Percentiles rank a stretch among this genome's conserved stretches.
These are phyloP conservation scores for Tulasnella sp. DNA, from an alignment of 768 basidiomycete genomes.

Conservation along the genomic window DNA sequence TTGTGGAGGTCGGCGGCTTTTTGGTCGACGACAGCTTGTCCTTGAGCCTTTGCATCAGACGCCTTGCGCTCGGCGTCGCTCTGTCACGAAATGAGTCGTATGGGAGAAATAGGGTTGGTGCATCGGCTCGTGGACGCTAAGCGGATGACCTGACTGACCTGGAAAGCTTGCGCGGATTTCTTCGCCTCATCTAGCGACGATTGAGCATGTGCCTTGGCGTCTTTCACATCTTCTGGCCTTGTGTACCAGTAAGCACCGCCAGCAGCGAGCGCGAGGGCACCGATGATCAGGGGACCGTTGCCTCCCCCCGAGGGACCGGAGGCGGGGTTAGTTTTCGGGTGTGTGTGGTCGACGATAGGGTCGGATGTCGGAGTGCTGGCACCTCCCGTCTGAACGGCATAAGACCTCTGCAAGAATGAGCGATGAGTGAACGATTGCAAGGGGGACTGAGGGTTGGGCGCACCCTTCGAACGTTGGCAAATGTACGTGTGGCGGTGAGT, in stretches of 20 bases:
- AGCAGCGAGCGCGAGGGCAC: neutral
- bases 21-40: neutral
- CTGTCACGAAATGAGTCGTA: neutral
- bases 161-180: neutral
- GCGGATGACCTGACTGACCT: neutral
- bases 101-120: neutral
- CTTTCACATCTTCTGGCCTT: neutral
- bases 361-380: neutral
- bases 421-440: neutral
- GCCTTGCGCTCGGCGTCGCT: neutral
- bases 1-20: neutral
- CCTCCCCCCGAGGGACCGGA: neutral
- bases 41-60: neutral
- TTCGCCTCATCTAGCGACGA: neutral
- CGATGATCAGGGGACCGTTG: slow-evolving; percentile 2
- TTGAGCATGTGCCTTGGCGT: neutral
- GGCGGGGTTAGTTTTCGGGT: neutral
- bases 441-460: neutral
- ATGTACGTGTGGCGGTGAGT: no score
- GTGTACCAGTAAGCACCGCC: slow-evolving; percentile 9
- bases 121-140: neutral
- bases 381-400: no score
- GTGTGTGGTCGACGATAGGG: no score
- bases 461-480: no score
- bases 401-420: no score